Evolutionary conservation across 2,329 filamentous ascomycete species (phyloP).

Genomic region (Neonectria sp.): DNA sequence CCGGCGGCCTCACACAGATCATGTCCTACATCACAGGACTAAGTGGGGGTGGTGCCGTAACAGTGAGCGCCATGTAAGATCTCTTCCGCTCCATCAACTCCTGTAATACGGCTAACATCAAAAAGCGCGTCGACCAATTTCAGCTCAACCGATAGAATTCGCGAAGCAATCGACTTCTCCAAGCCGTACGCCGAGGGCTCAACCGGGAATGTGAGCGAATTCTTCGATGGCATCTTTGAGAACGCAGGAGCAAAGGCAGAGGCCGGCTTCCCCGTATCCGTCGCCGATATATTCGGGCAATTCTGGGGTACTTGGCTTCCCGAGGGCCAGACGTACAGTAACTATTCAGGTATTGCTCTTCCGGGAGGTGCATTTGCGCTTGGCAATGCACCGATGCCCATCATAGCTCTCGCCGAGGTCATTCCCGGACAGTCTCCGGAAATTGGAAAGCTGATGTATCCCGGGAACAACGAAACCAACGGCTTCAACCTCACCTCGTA

Average conservation of each 20-base stretch:
- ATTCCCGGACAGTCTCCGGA: slow-evolving; percentile 47
- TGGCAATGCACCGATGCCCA: slow-evolving; percentile 49
- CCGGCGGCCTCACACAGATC: slow-evolving; percentile 45
- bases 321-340: slow-evolving; percentile 28
- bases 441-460: slow-evolving; percentile 48
- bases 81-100: accelerated
- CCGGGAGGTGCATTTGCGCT: slow-evolving; percentile 30
- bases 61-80: slow-evolving; percentile 43
- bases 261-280: slow-evolving; percentile 44
- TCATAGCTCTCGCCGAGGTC: slow-evolving; percentile 47
- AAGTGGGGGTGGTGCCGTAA: slow-evolving; percentile 47
- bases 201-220: slow-evolving; percentile 30
- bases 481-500: slow-evolving; percentile 51
- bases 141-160: slow-evolving; percentile 34
- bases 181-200: slow-evolving; percentile 36
- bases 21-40: slow-evolving; percentile 47
- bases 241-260: slow-evolving; percentile 43
- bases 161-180: slow-evolving; percentile 44
- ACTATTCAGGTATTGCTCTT: slow-evolving; percentile 45
- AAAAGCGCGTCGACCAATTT: slow-evolving; percentile 48
- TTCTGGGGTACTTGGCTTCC: slow-evolving; percentile 48
- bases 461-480: slow-evolving; percentile 44
- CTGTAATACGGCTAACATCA: accelerated
- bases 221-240: slow-evolving; percentile 40
- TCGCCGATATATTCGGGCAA: slow-evolving; percentile 46